A percentile compares a stretch with the other conserved stretches of the same genome.
Conservation (phyloP, 805 yeast species). For the Saturnispora bothae region DNA sequence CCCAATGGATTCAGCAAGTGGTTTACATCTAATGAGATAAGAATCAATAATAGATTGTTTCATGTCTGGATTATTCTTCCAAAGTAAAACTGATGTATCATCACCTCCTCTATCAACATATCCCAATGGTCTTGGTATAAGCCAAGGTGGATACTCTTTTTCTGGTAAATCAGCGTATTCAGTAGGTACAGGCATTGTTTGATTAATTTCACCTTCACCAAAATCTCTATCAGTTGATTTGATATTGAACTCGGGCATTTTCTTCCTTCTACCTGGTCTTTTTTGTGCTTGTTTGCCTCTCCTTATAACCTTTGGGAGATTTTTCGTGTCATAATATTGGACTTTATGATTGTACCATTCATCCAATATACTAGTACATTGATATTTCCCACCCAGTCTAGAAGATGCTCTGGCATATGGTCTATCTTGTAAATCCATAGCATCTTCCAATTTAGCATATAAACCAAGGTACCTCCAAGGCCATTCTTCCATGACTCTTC, state of each 20-base stretch:
- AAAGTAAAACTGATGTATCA: constrained; percentile 51
- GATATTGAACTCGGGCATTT: constrained; percentile 14
- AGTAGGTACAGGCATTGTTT: constrained; percentile 30
- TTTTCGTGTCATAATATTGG: constrained; percentile 44
- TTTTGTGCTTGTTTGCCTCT: constrained; percentile 19
- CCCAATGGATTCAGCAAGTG: constrained; percentile 44
- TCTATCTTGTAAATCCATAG: constrained; percentile 64
- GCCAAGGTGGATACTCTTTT: constrained; percentile 57
- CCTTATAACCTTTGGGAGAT: constrained; percentile 8
- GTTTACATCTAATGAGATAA: constrained; percentile 45
- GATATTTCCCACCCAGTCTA: constrained; percentile 63
- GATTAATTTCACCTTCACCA: constrained; percentile 4
- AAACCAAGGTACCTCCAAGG: constrained; percentile 69
- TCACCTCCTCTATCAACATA: constrained; percentile 78
- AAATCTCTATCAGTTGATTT: constrained; percentile 12
- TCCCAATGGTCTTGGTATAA: constrained; percentile 70
- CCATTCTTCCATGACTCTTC: constrained; percentile 66
- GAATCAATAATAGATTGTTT: constrained; percentile 28
- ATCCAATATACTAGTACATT: constrained; percentile 53
- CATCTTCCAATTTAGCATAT: constrained; percentile 66
- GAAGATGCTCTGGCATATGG: constrained; percentile 77
- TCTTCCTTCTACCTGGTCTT: constrained; percentile 14
- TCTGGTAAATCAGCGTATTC: constrained; percentile 33
- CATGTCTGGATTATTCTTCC: constrained; percentile 37
- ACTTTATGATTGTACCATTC: constrained; percentile 52